Evolutionary conservation across 179 eudicot genomes (phyloP), one percentile per base, ranked within the genome.

Genomic region (Silene noctiflora): DNA sequence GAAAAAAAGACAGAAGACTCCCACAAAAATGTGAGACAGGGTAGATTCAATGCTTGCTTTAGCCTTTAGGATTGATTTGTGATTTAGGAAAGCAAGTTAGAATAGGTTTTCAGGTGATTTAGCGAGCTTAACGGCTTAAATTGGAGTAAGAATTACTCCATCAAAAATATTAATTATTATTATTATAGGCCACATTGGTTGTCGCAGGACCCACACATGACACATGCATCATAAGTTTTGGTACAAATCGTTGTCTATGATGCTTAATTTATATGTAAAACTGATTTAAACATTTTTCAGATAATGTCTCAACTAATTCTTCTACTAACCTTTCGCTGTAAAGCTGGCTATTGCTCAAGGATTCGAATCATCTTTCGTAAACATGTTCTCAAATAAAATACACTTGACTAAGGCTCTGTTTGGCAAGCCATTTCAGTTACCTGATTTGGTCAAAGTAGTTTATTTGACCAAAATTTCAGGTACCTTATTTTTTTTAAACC

Each of bases 221-320:
- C 16, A 33, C 22, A 51, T 44, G 2, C 66, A 61, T 35, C 8
- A 39, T 3, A 39, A 33, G 24, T 46, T 73, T 68, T 42, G 81
- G 81, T 81, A 53, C 59, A 77, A 74, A 70, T 62, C 42, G 60
- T 72, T 44, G n/a, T 42, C 55, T 55, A 21, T 35, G 44, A 58
- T 13, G 67, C 69, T 22, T 62, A 0, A 20, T 46, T 19, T 27
- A 6, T 17, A 29, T 56, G 19, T 59, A n/a, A 22, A 29, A 12
- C 58, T n/a, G 19, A 76, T 69, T 69, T 22, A 33, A 71, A 24
- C 14, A 71, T 53, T 27, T 1, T 53, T 17, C 4, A 51, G 21
- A 51, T 17, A 51, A 71, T 27, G 44, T 71, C 9, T 22, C 44
- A 56, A 33, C 65, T 20, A 2, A 8, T 39, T 67, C 22, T 29